Conservation (phyloP, 495 filamentous ascomycete species). For the Penicillium egyptiacum region DNA sequence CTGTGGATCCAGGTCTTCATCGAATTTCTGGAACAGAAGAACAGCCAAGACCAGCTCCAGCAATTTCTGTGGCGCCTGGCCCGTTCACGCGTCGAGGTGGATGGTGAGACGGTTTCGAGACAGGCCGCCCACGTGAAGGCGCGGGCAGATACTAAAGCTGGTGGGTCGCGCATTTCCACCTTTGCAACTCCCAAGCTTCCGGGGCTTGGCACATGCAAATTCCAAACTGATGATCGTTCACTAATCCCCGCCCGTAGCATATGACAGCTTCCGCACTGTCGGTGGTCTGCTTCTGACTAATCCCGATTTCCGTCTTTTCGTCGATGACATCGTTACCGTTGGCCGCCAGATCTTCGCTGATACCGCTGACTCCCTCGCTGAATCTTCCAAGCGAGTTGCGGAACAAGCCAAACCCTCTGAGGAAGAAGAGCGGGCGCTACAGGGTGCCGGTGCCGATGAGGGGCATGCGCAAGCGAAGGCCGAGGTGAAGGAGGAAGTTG, state of each 20-base stretch:
- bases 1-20: slow-evolving; percentile 74
- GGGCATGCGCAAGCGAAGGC: slow-evolving; percentile 54
- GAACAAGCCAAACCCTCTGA: slow-evolving; percentile 67
- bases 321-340: slow-evolving; percentile 77
- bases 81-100: slow-evolving; percentile 67
- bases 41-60: slow-evolving; percentile 80
- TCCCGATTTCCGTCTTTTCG: slow-evolving; percentile 82
- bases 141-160: slow-evolving; percentile 75
- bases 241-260: slow-evolving; percentile 54
- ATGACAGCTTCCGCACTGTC: slow-evolving; percentile 79
- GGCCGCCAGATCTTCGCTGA: slow-evolving; percentile 85
- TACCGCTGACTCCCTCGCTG: slow-evolving; percentile 74
- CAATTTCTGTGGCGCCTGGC: slow-evolving; percentile 86
- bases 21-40: slow-evolving; percentile 76
- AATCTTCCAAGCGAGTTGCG: slow-evolving; percentile 68
- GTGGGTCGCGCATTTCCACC: slow-evolving; percentile 44
- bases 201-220: slow-evolving; percentile 9
- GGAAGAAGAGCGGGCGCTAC: slow-evolving; percentile 56
- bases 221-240: slow-evolving; percentile 3
- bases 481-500: slow-evolving; percentile 60
- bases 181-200: not conserved
- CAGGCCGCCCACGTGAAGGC: slow-evolving; percentile 64
- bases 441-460: slow-evolving; percentile 57
- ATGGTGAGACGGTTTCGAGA: slow-evolving; percentile 63
- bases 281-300: slow-evolving; percentile 83